Evolutionary conservation across 257 asterid genomes (phyloP).

Genomic region (Plantago ovata): DNA sequence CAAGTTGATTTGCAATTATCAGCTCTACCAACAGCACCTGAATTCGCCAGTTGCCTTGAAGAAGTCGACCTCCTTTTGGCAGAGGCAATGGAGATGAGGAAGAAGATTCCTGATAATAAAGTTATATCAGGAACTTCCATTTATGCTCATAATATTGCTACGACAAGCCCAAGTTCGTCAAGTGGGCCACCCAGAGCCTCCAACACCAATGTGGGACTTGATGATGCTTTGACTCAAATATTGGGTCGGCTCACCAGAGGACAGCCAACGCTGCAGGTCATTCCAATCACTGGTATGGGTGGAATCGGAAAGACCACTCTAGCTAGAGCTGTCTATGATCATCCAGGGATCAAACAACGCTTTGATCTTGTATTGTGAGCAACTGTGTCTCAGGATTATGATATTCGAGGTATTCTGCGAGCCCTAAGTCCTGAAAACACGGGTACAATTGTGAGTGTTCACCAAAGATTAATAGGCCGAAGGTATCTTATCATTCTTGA

Average conservation of each 20-base stretch:
- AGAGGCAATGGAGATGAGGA: background rate
- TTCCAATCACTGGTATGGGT: too few species aligned
- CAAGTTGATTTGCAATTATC: too few species aligned
- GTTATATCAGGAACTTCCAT: too few species aligned
- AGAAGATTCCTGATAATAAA: background rate
- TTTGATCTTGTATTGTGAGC: background rate
- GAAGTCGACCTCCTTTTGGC: background rate
- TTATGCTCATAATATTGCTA: too few species aligned
- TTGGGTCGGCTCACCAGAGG: background rate
- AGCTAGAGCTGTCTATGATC: constrained; percentile 1
- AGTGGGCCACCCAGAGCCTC: background rate
- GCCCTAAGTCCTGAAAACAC: background rate
- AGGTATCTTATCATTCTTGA: background rate
- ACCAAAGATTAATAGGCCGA: background rate
- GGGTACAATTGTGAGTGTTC: background rate
- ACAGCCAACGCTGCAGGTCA: too few species aligned
- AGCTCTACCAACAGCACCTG: too few species aligned
- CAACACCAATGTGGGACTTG: background rate
- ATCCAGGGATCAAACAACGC: background rate
- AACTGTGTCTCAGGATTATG: constrained; percentile 1
- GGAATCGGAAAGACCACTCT: too few species aligned
- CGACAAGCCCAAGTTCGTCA: background rate
- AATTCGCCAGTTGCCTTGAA: too few species aligned
- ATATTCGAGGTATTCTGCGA: background rate
- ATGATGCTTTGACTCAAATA: background rate